Evolutionary conservation across 257 asterid species (phyloP).

Genomic region (Sherardia arvensis): DNA sequence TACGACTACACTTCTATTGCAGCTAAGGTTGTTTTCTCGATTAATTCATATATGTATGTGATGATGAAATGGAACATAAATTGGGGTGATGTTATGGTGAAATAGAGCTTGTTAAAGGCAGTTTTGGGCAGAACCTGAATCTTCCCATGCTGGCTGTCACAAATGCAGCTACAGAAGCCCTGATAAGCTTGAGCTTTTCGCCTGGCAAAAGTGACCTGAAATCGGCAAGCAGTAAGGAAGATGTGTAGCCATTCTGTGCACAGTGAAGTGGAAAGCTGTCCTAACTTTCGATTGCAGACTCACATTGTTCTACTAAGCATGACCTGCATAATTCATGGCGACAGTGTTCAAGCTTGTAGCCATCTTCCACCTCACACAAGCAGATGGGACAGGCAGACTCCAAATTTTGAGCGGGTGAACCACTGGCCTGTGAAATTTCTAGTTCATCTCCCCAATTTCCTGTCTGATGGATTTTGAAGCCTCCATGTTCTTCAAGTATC

Average conservation of each 20-base stretch:
- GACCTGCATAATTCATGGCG: slow-evolving; percentile 53
- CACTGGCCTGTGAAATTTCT: slow-evolving; percentile 37
- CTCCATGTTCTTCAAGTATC: no score
- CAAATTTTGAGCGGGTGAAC: slow-evolving; percentile 14
- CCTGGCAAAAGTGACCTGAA: slow-evolving; percentile 38
- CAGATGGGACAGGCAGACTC: slow-evolving; percentile 62
- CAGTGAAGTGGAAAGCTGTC: slow-evolving; percentile 66
- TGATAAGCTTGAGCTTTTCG: slow-evolving; percentile 64
- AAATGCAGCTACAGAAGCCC: slow-evolving; percentile 61
- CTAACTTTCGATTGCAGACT: slow-evolving; percentile 48
- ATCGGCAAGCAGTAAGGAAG: slow-evolving; percentile 48
- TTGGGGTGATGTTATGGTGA: no score
- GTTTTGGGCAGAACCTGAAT: slow-evolving; percentile 79
- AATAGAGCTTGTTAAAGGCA: no score
- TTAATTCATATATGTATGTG: no score
- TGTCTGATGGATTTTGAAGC: no score
- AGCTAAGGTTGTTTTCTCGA: no score
- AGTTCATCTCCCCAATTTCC: no score
- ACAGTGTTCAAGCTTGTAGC: slow-evolving; percentile 62
- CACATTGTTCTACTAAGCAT: slow-evolving; percentile 78
- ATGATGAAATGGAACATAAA: no score
- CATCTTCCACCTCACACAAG: slow-evolving; percentile 67
- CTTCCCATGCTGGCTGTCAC: slow-evolving; percentile 58
- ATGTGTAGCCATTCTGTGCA: slow-evolving; percentile 37
- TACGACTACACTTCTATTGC: no score